Conservation (phyloP, 2,329 filamentous ascomycete genomes). For the Ophiostoma sp. region DNA sequence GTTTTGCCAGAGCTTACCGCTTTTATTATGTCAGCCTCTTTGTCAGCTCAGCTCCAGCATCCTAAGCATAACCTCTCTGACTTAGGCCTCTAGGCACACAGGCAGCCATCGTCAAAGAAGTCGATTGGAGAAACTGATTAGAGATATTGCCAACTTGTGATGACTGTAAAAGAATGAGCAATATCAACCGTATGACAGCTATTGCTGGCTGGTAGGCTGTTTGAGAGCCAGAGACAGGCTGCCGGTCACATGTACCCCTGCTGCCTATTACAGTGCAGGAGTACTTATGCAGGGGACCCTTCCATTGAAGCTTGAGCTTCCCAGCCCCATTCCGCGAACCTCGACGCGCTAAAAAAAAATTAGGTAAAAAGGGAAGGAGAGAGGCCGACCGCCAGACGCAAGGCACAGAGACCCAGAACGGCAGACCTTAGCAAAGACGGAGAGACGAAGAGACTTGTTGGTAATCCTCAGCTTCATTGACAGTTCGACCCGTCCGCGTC, state of each 20-base stretch:
- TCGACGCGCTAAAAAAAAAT: slow-evolving; percentile 24
- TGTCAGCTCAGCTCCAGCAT: background rate
- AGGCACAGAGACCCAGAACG: background rate
- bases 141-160: background rate
- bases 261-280: background rate
- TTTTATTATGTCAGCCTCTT: slow-evolving; percentile 9
- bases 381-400: background rate
- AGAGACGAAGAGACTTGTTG: slow-evolving; percentile 2
- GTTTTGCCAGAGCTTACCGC: background rate
- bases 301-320: slow-evolving; percentile 14
- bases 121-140: background rate
- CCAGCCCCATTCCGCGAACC: slow-evolving; percentile 21
- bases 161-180: no score
- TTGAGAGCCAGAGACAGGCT: background rate
- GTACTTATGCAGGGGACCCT: background rate
- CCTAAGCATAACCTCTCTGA: background rate
- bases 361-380: slow-evolving; percentile 1
- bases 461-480: background rate
- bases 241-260: slow-evolving; percentile 4
- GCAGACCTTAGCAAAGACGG: background rate
- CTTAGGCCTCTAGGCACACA: background rate
- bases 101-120: background rate
- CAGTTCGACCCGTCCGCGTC: background rate
- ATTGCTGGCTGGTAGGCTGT: background rate
- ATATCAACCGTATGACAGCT: background rate